Percentiles rank a stretch among this genome's conserved stretches.
These are phyloP conservation scores for Fonsecaea monophora DNA, from an alignment of 2,329 filamentous ascomycete species.

Conservation along the genomic window DNA sequence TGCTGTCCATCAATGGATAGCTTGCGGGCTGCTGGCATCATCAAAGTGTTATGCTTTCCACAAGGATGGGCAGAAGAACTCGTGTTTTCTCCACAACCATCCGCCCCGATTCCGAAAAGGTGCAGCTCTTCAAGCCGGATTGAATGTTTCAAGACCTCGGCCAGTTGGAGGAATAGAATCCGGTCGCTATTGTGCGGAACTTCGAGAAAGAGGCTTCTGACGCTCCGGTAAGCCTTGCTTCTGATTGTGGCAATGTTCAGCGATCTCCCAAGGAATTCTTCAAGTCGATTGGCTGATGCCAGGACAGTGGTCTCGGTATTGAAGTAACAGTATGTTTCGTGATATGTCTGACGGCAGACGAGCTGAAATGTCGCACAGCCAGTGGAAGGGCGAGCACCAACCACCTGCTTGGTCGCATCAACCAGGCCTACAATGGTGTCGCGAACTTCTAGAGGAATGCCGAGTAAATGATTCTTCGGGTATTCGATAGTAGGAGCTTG, in stretches of 20 bases:
- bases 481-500: conserved; percentile 12
- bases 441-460: conserved; percentile 33
- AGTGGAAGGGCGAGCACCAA: conserved; percentile 15
- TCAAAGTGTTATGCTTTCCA: conserved; percentile 27
- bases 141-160: conserved; percentile 17
- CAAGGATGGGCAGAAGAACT: conserved; percentile 23
- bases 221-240: conserved; percentile 14
- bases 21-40: not conserved
- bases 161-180: conserved; percentile 17
- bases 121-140: conserved; percentile 32
- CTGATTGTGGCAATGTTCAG: conserved; percentile 1
- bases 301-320: conserved; percentile 10
- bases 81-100: conserved; percentile 25
- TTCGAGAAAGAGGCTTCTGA: conserved; percentile 31
- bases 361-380: conserved; percentile 24
- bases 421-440: conserved; percentile 15
- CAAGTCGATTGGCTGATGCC: conserved; percentile 22
- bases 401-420: not conserved
- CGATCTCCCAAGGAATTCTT: conserved; percentile 15
- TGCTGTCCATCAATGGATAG: conserved; percentile 28
- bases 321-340: conserved; percentile 20
- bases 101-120: conserved; percentile 32
- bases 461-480: conserved; percentile 28
- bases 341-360: conserved; percentile 28
- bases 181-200: conserved; percentile 24